These are phyloP conservation scores for Mycena alexandri DNA, from an alignment of 768 basidiomycete genomes.

Conservation along the genomic window DNA sequence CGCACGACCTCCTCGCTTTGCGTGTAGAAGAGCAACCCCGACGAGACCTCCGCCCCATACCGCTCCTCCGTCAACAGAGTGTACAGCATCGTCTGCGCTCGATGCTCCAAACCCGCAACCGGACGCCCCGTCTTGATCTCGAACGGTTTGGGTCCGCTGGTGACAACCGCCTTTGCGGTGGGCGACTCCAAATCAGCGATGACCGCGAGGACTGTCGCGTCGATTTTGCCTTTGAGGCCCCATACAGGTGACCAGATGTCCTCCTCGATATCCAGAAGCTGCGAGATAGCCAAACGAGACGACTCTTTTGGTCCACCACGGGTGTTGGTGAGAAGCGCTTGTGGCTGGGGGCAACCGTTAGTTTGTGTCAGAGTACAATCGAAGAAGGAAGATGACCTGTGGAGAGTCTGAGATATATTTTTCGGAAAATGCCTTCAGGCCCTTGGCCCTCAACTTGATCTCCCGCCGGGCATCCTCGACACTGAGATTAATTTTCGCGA, in stretches of 20 bases:
- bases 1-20: slow-evolving; percentile 89
- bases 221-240: slow-evolving; percentile 95
- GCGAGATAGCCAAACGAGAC: slow-evolving; percentile 77
- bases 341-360: slow-evolving; percentile 55
- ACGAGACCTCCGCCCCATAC: slow-evolving; percentile 84
- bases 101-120: slow-evolving; percentile 85
- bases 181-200: slow-evolving; percentile 61
- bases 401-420: slow-evolving; percentile 75
- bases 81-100: slow-evolving; percentile 98
- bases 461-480: slow-evolving; percentile 78
- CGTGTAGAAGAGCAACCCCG: slow-evolving; percentile 94
- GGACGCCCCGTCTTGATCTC: slow-evolving; percentile 97
- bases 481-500: slow-evolving; percentile 69
- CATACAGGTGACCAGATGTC: slow-evolving; percentile 98
- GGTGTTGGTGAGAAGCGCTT: slow-evolving; percentile 77
- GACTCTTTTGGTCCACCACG: slow-evolving; percentile 62
- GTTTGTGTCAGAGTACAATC: not conserved
- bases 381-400: slow-evolving; percentile 61
- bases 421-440: slow-evolving; percentile 72
- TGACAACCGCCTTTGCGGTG: slow-evolving; percentile 41
- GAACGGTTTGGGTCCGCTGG: slow-evolving; percentile 74
- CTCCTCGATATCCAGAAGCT: slow-evolving; percentile 92
- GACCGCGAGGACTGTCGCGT: slow-evolving; percentile 84
- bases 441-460: slow-evolving; percentile 70
- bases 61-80: slow-evolving; percentile 91